Conservation (phyloP, 2,329 filamentous ascomycete species). For the Botrytis pseudocinerea region DNA sequence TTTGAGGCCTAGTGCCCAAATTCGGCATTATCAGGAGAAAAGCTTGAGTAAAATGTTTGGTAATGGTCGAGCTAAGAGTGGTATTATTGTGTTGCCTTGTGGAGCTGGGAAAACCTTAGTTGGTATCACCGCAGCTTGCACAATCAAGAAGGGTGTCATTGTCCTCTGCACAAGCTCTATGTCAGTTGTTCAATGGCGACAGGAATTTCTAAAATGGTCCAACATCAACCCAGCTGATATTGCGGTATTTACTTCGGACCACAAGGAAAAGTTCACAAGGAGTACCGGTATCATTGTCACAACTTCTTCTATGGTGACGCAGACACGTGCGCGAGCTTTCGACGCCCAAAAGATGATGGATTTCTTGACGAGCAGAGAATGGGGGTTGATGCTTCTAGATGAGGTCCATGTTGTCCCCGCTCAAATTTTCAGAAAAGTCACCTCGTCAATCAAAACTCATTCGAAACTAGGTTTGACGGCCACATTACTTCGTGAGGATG, state of each 20-base stretch:
- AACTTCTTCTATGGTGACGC: constrained; percentile 98
- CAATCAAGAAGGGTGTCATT: constrained; percentile 94
- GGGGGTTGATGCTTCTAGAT: constrained; percentile 95
- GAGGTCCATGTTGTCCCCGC: constrained; percentile 98
- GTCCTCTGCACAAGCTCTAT: constrained; percentile 96
- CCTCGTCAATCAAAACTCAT: constrained; percentile 88
- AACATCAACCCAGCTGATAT: constrained; percentile 94
- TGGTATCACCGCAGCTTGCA: constrained; percentile 97
- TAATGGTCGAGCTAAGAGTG: constrained; percentile 94
- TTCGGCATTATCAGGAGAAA: constrained; percentile 94
- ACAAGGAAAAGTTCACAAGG: constrained; percentile 81
- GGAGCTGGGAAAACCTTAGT: constrained; percentile 96
- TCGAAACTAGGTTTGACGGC: constrained; percentile 94
- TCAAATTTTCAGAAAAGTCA: constrained; percentile 93
- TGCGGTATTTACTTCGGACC: constrained; percentile 90
- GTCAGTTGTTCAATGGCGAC: constrained; percentile 95
- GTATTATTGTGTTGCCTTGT: constrained; percentile 94
- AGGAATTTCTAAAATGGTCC: constrained; percentile 98
- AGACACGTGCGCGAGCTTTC: constrained; percentile 81
- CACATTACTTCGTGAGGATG: constrained; percentile 90
- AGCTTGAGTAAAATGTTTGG: constrained; percentile 99
- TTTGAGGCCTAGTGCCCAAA: constrained; percentile 82
- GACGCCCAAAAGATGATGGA: constrained; percentile 98
- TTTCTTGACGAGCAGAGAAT: constrained; percentile 84
- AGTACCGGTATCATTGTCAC: constrained; percentile 96